phyloP scores from a whole-genome alignment of 441 rosid genomes.

The Populus hybrid region DNA sequence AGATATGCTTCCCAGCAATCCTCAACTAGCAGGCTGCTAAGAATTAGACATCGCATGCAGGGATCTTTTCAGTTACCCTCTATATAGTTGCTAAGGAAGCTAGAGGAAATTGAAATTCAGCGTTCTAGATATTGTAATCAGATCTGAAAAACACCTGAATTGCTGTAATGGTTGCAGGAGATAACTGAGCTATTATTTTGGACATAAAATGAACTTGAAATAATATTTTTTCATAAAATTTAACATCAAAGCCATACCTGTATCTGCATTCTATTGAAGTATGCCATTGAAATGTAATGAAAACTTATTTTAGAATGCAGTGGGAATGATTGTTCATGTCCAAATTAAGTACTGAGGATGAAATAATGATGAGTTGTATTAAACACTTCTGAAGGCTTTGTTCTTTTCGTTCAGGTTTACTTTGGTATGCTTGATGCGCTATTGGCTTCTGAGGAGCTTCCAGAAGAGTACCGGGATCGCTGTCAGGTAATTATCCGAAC shows the following conservation, averaged over 20 bases:
- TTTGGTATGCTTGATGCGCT: slow-evolving; percentile 84
- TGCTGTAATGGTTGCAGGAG: not conserved
- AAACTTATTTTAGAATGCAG: not conserved
- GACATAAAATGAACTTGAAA: not conserved
- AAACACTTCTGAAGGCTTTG: not conserved
- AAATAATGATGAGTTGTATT: not conserved
- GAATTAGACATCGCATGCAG: not conserved
- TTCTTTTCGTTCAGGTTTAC: slow-evolving; percentile 47
- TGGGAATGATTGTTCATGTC: not conserved
- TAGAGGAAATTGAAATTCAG: not conserved
- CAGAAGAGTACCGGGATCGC: slow-evolving; percentile 63
- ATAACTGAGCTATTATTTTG: not conserved
- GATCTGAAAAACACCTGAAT: not conserved
- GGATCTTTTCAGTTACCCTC: not conserved
- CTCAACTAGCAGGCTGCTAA: not conserved
- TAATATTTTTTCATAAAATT: not conserved
- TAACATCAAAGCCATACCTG: not conserved
- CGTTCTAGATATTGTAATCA: not conserved
- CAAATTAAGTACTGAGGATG: not conserved
- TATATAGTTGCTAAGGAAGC: not conserved
- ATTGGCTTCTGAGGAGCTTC: slow-evolving; percentile 66
- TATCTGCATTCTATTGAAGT: not conserved
- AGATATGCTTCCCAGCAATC: not conserved
- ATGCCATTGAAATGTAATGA: not conserved
- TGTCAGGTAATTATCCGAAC: slow-evolving; percentile 46